Evolutionary conservation across 2,329 filamentous ascomycete genomes (phyloP), one percentile per base, ranked within the genome.

Genomic region (Chrysosporium queenslandicum): DNA sequence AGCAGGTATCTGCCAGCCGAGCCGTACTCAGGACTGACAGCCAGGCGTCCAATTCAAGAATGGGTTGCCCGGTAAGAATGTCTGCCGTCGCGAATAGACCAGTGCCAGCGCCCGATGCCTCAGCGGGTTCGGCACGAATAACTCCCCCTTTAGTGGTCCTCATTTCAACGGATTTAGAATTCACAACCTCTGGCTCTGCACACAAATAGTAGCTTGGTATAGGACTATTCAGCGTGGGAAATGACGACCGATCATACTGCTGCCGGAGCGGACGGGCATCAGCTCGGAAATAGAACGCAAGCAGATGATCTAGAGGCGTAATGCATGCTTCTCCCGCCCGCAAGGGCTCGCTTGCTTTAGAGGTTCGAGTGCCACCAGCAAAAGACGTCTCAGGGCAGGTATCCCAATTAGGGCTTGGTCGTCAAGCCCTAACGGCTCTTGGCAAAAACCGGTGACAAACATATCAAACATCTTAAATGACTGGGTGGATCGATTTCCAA

Each of bases 1-100:
- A 74, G 61, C 81, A 84, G 12, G 74, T 77, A 56, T 77, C 75
- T 3, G 64, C 62, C 4, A 82, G 60, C n/a, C 74, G 68, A 2
- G 68, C 63, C 1, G 72, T 71, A 55, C 82, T 77, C 1, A 82
- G 64, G 14, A 78, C 76, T 2, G 49, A 9, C n/a, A 51, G 2
- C 49, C 79, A 78, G 16, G 14, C n/a, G 34, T 37, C 64, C 30
- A 80, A 64, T 8, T 67, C 61, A 32, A 79, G 59, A 29, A 83
- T 66, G 37, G 74, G 62, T 30, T 76, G 69, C 11, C 78, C 77
- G 0, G 71, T 60, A 4, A 64, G 58, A 52, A 81, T 71, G n/a
- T 71, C 61, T 21, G 67, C 62, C 4, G 66, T 71, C 2, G 79
- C 74, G 61, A 82, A 81, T 1, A 82, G 66, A 3, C 79, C 80